Percentiles rank a stretch among this genome's conserved stretches.
Conservation (phyloP, 2,329 filamentous ascomycete species). For the Hypomyces rosellus region DNA sequence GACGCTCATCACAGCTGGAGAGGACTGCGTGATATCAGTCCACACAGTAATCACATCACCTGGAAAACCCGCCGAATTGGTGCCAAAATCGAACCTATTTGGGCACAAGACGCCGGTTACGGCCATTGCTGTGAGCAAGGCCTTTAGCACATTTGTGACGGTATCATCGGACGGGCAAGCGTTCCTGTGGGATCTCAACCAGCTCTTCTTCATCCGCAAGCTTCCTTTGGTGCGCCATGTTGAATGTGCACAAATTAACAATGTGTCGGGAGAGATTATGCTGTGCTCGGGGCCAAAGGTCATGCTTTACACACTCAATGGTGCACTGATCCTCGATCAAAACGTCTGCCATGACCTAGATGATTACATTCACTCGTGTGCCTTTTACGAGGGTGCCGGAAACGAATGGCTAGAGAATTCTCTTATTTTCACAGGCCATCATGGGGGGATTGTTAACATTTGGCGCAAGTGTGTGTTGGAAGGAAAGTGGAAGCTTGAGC, state of each 20-base stretch:
- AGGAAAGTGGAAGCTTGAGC: slow-evolving; percentile 67
- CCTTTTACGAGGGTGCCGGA: slow-evolving; percentile 85
- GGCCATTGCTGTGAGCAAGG: slow-evolving; percentile 75
- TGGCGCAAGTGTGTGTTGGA: slow-evolving; percentile 52
- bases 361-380: slow-evolving; percentile 73
- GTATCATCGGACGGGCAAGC: slow-evolving; percentile 75
- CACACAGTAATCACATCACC: slow-evolving; percentile 63
- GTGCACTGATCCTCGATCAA: slow-evolving; percentile 73
- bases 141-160: slow-evolving; percentile 82
- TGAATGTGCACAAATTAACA: slow-evolving; percentile 80
- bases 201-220: slow-evolving; percentile 76
- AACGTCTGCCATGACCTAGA: slow-evolving; percentile 65
- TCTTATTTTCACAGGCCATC: slow-evolving; percentile 84
- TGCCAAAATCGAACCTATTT: slow-evolving; percentile 75
- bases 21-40: slow-evolving; percentile 85
- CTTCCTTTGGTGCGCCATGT: slow-evolving; percentile 52
- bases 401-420: slow-evolving; percentile 89
- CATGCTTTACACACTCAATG: slow-evolving; percentile 81
- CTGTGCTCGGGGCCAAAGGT: slow-evolving; percentile 72
- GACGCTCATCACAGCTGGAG: slow-evolving; percentile 84
- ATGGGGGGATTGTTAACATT: slow-evolving; percentile 74
- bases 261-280: slow-evolving; percentile 83
- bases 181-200: slow-evolving; percentile 91
- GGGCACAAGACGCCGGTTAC: slow-evolving; percentile 83
- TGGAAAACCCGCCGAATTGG: slow-evolving; percentile 68